Base-by-base conservation (phyloP, 176 grass and related monocot species). In the Paspalum vaginatum region DNA sequence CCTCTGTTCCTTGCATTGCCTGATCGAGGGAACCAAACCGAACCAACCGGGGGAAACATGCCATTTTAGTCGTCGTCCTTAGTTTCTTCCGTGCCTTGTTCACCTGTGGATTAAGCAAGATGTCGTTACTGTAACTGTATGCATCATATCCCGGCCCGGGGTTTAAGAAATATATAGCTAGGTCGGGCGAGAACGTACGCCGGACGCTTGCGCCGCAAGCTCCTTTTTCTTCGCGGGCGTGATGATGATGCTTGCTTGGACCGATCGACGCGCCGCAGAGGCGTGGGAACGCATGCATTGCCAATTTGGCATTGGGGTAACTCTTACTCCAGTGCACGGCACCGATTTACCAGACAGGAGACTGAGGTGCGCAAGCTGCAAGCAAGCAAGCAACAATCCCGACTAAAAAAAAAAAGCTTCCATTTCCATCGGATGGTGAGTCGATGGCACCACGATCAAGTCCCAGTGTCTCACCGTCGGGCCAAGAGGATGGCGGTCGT, bases 191-290 rank as follows among this genome's bases (percentile, higher is more conserved):
- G 65, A 27, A n/a, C 55, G 0, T 58, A 52, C 58, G 68, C 47
- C 76, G 74, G 64, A 66, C 38, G 77, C 77, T 66, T 79, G n/a
- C 6, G 80, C 69, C 9, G 71, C 22, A 45, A 75, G 70, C 70
- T 26, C 69, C 3, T 7, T 12, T 18, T 20, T 45, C 43, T 77
- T 8, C 24, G 42, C 21, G 1, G 77, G 11, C 9, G n/a, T n/a
- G n/a, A 11, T 16, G 20, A 69, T 87, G 78, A 82, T 82, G 64
- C 25, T 54, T 17, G 73, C 55, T 45, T 48, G 8, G 57, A 72
- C 46, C 46, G 71, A 46, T 25, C 37, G 68, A 7, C 46, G 79
- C 46, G 67, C 43, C 17, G 24, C 8, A 20, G 52, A 32, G 70
- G 78, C 52, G 70, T 75, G 78, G 44, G 65, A 74, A 38, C 57